A percentile compares a stretch with the other conserved stretches of the same genome.
Conservation (phyloP, 1,284 basidiomycete species). For the Rhodotorula sp. region DNA sequence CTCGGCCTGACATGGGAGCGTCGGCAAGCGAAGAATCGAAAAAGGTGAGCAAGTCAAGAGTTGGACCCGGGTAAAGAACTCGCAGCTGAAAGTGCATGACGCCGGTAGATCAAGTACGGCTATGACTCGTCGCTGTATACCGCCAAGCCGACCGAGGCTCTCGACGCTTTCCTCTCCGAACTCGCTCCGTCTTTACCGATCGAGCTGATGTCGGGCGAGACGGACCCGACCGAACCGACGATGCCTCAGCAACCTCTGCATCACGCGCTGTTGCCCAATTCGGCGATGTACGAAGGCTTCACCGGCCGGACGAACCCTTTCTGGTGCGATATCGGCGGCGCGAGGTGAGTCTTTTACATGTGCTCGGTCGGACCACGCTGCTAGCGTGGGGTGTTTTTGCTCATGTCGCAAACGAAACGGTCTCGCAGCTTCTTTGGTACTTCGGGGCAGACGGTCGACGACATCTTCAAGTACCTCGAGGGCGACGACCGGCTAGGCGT, state of each 20-base stretch:
- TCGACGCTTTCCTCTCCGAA: slow-evolving; percentile 71
- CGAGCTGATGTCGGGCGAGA: slow-evolving; percentile 78
- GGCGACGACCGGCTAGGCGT: slow-evolving; percentile 62
- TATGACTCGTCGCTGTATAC: slow-evolving; percentile 65
- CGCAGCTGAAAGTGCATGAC: too few relatives aligned
- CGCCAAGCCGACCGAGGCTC: slow-evolving; percentile 66
- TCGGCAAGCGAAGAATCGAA: slow-evolving; percentile 54
- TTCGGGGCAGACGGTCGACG: slow-evolving; percentile 89
- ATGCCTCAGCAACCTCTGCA: slow-evolving; percentile 94
- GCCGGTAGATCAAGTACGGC: slow-evolving; percentile 56
- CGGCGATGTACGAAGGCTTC: slow-evolving; percentile 64
- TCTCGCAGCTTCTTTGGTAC: slow-evolving; percentile 67
- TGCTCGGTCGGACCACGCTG: not conserved
- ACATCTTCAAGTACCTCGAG: slow-evolving; percentile 86
- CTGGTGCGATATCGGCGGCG: slow-evolving; percentile 61
- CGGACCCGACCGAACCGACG: slow-evolving; percentile 82
- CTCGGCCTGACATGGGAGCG: slow-evolving; percentile 54
- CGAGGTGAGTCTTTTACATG: slow-evolving; percentile 11
- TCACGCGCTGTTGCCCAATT: slow-evolving; percentile 78
- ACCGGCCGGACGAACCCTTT: slow-evolving; percentile 83
- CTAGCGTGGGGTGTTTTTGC: not conserved
- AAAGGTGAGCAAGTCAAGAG: slow-evolving; percentile 20
- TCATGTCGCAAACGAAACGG: not conserved
- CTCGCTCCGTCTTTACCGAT: slow-evolving; percentile 69
- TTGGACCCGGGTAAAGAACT: not conserved